Evolutionary conservation across 2,329 filamentous ascomycete species (phyloP).

Genomic region (Neurospora sp.): DNA sequence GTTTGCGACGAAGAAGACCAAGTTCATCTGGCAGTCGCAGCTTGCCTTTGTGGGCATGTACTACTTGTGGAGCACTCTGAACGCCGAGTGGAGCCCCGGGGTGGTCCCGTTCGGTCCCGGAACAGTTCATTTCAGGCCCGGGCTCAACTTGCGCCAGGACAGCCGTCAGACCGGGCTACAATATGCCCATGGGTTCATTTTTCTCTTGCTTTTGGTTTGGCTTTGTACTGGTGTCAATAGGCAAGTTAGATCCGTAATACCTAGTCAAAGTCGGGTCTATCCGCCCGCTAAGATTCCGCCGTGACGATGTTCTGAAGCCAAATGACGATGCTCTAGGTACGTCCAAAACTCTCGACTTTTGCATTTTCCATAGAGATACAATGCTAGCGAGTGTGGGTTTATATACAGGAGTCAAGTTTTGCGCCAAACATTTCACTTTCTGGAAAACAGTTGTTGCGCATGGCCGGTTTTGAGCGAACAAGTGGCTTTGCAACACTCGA

Average conservation of each 20-base stretch:
- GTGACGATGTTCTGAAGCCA: not conserved
- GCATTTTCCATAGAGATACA: too few species aligned
- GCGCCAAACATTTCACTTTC: not conserved
- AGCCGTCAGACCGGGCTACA: not conserved
- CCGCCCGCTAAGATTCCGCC: not conserved
- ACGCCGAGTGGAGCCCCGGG: not conserved
- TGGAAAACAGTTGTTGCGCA: not conserved
- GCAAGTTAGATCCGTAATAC: not conserved
- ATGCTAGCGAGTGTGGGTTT: accelerated
- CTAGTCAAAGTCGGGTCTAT: not conserved
- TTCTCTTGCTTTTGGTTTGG: too few species aligned
- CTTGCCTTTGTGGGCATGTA: not conserved
- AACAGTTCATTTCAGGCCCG: not conserved
- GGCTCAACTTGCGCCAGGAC: not conserved
- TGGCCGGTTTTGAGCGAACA: not conserved
- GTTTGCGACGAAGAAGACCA: not conserved
- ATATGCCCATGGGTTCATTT: too few species aligned
- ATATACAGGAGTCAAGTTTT: not conserved
- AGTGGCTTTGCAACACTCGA: not conserved
- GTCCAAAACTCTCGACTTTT: not conserved
- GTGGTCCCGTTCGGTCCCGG: not conserved
- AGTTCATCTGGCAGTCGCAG: not conserved
- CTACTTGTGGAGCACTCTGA: not conserved
- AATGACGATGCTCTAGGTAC: not conserved
- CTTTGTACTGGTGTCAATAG: not conserved